phyloP scores from a whole-genome alignment of 1,139 yeast genomes.

The Zygoascus meyerae region DNA sequence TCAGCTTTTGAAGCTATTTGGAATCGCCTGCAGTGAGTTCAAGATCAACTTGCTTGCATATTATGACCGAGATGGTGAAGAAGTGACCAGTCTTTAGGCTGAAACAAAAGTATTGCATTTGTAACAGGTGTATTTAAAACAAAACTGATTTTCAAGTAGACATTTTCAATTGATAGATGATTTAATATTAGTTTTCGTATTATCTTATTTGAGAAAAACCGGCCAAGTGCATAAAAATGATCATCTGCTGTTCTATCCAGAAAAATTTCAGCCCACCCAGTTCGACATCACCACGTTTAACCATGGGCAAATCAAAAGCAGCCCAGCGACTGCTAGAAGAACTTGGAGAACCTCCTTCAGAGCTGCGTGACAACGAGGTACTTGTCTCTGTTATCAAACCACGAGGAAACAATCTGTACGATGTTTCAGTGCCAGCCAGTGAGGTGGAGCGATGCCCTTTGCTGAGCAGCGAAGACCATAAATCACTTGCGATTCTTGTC shows the following conservation, averaged over 20 bases:
- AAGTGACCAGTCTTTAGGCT: slow-evolving; percentile 12
- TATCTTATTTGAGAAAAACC: too few relatives aligned
- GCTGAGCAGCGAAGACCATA: slow-evolving; percentile 8
- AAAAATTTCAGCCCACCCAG: too few relatives aligned
- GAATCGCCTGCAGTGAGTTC: slow-evolving; percentile 89
- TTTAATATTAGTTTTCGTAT: too few relatives aligned
- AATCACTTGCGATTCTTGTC: slow-evolving; percentile 23
- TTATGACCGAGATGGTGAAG: slow-evolving; percentile 39
- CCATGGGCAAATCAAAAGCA: slow-evolving; percentile 24
- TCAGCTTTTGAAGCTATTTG: slow-evolving; percentile 86
- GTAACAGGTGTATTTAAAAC: too few relatives aligned
- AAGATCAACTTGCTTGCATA: slow-evolving; percentile 73
- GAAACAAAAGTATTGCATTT: not conserved
- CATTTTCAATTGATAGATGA: too few relatives aligned
- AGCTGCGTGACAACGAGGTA: slow-evolving; percentile 27
- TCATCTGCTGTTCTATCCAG: too few relatives aligned
- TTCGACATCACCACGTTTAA: not conserved
- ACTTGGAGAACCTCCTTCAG: slow-evolving; percentile 31
- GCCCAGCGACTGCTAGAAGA: slow-evolving; percentile 23
- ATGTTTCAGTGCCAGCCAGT: slow-evolving; percentile 25
- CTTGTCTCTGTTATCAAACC: slow-evolving; percentile 30
- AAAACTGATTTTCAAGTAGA: too few relatives aligned
- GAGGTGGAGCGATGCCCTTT: slow-evolving; percentile 2
- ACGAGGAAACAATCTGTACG: slow-evolving; percentile 33
- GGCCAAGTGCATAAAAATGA: too few relatives aligned